These are phyloP conservation scores for Psidium friedrichsthalianum DNA, from an alignment of 345 rosid species.

Conservation along the genomic window DNA sequence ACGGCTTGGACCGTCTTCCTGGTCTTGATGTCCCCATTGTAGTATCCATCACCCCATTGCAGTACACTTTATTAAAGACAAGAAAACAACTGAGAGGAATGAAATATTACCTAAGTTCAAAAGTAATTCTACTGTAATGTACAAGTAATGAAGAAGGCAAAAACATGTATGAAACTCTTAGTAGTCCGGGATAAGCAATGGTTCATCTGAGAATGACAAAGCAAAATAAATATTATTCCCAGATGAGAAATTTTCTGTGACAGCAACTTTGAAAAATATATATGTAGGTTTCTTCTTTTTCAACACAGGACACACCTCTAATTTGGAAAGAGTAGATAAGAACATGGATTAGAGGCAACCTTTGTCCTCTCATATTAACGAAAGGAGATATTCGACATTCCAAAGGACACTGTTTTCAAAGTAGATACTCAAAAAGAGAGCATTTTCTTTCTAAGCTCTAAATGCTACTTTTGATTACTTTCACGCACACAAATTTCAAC, in stretches of 20 bases:
- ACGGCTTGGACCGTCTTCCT: slow-evolving; percentile 58
- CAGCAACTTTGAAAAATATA: neutral
- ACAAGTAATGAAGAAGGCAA: neutral
- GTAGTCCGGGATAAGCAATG: neutral
- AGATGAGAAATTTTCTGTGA: neutral
- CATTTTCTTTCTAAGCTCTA: neutral
- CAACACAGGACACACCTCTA: neutral
- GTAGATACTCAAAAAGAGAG: neutral
- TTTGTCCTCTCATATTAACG: neutral
- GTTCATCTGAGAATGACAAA: neutral
- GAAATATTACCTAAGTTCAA: neutral
- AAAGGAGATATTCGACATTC: neutral
- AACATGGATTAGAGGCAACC: neutral
- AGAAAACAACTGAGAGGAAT: neutral
- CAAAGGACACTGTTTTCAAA: neutral
- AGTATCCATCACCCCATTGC: slow-evolving; percentile 85
- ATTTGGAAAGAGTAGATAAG: neutral
- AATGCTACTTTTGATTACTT: neutral
- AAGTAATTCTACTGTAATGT: neutral
- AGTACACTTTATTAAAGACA: slow-evolving; percentile 31
- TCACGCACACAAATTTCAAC: neutral
- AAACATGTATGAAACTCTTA: neutral
- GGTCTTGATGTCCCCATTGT: slow-evolving; percentile 92
- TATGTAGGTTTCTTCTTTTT: neutral
- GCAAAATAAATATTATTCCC: neutral